Percentiles rank a stretch among this genome's conserved stretches.
These are phyloP conservation scores for Larix kaempferi DNA, from an alignment of 75 land plant genomes.

Conservation along the genomic window DNA sequence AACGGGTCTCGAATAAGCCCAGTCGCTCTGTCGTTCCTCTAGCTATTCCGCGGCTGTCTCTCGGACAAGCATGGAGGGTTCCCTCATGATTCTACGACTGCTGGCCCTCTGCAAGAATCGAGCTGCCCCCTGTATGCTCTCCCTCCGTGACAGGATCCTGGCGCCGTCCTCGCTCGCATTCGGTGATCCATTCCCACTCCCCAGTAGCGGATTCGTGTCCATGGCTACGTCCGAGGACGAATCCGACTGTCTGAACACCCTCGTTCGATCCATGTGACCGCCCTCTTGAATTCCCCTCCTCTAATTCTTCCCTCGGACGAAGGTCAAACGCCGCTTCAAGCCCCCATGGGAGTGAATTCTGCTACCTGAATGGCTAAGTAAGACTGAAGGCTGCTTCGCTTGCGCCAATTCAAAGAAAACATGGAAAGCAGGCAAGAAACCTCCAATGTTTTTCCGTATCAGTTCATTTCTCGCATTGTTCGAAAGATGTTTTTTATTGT, in stretches of 20 bases:
- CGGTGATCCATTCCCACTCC: not conserved
- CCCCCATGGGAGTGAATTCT: too few species aligned
- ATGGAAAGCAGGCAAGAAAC: too few species aligned
- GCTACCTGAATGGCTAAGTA: too few species aligned
- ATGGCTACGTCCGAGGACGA: conserved; percentile 13
- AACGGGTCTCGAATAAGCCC: conserved; percentile 76
- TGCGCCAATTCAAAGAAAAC: too few species aligned
- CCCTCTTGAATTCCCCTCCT: not conserved
- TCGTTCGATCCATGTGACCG: conserved; percentile 9
- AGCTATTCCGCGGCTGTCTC: conserved; percentile 74
- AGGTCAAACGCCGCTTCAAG: too few species aligned
- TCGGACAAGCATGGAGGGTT: conserved; percentile 70
- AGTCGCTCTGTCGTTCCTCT: conserved; percentile 73
- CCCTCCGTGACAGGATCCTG: conserved; percentile 9
- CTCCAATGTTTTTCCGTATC: too few species aligned
- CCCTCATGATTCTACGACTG: conserved; percentile 53
- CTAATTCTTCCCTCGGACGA: not conserved
- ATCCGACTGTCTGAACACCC: not conserved
- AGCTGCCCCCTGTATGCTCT: conserved; percentile 40
- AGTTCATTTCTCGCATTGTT: too few species aligned
- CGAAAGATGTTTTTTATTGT: too few species aligned
- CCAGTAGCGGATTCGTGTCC: conserved; percentile 20
- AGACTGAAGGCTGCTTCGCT: too few species aligned
- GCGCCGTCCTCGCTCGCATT: conserved; percentile 1
- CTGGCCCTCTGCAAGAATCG: conserved; percentile 48